Base-by-base conservation (phyloP, 2,329 filamentous ascomycete species). In the Aspergillus sp. region DNA sequence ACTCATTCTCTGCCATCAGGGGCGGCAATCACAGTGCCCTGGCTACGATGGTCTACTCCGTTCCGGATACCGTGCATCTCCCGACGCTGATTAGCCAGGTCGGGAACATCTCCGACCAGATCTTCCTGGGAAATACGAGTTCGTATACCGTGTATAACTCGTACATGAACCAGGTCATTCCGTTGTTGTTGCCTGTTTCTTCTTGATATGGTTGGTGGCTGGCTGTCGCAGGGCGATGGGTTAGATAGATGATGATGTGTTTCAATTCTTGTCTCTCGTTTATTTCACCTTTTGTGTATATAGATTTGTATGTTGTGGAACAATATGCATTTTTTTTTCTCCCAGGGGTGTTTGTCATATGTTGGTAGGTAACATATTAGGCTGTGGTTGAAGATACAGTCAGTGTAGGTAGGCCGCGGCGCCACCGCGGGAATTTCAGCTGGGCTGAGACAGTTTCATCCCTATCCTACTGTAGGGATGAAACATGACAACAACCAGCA, bases 31-130 rank as follows among this genome's bases (percentile, higher is more conserved):
- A 47, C 23, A 39, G 23, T 23, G 17, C 38, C 11, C 41, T 62
- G 25, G 53, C 62, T 3, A 59, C 59, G 3, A 64, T 64, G 44
- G 62, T 64, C 27, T 59, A 58, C 48, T 30, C 50, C 8, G 54
- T 64, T 1, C 57, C 62, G 3, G 36, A 30, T 5, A 21, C 25
- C 15, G 51, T 57, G 3, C 49, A 62, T 10, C 27, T 64, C 5
- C 27, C 48, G 6, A 50, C 23, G 0, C 36, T 64, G 6, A 19
- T 64, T 5, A 15, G 36, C 19, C 57, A 64, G 27, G 48, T 57
- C 2, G 42, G 54, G 0, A 51, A 42, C 3, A 58, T 64, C 13
- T 62, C 62, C 11, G 57, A 57, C 17, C 62, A 64, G 19, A 54
- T 59, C 17, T 64, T 62, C 15, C 13, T 64, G n/a, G 56, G 51